Evolutionary conservation across 225 moss, liverwort and hornwort species (phyloP).

Genomic region (Polytrichum formosum): DNA sequence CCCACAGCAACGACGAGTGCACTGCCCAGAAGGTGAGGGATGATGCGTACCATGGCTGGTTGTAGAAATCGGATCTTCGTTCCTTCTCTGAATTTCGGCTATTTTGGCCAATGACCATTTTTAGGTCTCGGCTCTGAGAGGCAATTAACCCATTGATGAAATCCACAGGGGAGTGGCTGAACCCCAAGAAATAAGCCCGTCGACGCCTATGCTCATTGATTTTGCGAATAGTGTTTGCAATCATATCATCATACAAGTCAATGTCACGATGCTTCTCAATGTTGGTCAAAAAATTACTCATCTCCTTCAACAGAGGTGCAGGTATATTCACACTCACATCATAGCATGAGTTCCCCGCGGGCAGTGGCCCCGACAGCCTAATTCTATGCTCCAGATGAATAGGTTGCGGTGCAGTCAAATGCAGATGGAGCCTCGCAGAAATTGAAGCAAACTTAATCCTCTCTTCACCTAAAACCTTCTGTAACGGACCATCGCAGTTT

Average conservation of each 20-base stretch:
- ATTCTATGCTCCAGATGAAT: slow-evolving; percentile 81
- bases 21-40: background rate
- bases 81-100: slow-evolving; percentile 94
- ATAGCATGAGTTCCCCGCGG: slow-evolving; percentile 86
- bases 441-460: slow-evolving; percentile 87
- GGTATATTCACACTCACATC: slow-evolving; percentile 94
- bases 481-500: slow-evolving; percentile 77
- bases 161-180: slow-evolving; percentile 96
- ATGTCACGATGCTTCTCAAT: slow-evolving; percentile 95
- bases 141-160: slow-evolving; percentile 96
- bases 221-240: slow-evolving; percentile 77
- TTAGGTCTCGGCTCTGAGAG: slow-evolving; percentile 96
- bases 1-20: too few relatives aligned
- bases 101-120: slow-evolving; percentile 82
- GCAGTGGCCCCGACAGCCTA: slow-evolving; percentile 72
- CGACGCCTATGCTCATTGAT: slow-evolving; percentile 95
- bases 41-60: slow-evolving; percentile 83
- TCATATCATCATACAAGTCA: slow-evolving; percentile 80
- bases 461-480: slow-evolving; percentile 88
- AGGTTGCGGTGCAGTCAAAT: slow-evolving; percentile 81
- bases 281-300: slow-evolving; percentile 82
- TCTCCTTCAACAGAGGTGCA: slow-evolving; percentile 87
- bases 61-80: slow-evolving; percentile 98
- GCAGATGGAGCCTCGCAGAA: slow-evolving; percentile 77
- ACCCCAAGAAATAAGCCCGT: slow-evolving; percentile 91